Base-by-base conservation (phyloP, 2,329 filamentous ascomycete species). In the Harringtonia lauricola region DNA sequence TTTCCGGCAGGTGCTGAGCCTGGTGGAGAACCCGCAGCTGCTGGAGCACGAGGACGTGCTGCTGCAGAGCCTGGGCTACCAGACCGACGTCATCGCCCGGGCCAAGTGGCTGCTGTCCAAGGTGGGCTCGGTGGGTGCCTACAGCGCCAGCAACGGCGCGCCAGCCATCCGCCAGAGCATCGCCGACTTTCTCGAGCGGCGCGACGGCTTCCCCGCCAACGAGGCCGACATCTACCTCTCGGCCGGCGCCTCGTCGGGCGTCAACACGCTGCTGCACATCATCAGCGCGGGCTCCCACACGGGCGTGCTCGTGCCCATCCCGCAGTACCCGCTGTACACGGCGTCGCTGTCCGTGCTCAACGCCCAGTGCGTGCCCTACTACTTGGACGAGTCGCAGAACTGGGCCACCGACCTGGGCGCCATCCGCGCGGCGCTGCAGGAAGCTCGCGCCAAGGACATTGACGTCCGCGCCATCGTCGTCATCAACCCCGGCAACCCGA, bases 401-500 rank as follows among this genome's bases (percentile, higher is more conserved):
- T 98, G 92, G 92, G 85, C 86, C 49, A 96, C 90, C 39, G 83
- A 94, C 58, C 66, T 95, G 35, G 70, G 74, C n/a, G 75, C 77
- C 37, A 92, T 98, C 64, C 79, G 78, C 54, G 61, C 74, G 33
- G 74, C 88, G 2, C 78, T 92, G 59, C 71, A 79, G 45, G 79
- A 86, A 59, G 90, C 89, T 51, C 78, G 81, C 59, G 67, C 70
- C 42, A 76, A 86, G 42, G 89, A 88, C 49, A 81, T 81, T 48
- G 88, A 96, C 54, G 86, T 95, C 43, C 86, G 89, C 56, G 86
- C 86, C 54, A 88, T 98, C 54, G 90, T 92, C 52, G 83, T 98
- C 56, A 98, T 98, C 71, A 98, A 98, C 74, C 92, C 92, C 0
- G 92, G 92, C 47, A 98, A 98, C 68, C 92, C 92, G 4, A 98